These are phyloP conservation scores for Forsythia viridissima DNA, from an alignment of 257 asterid species.

Conservation along the genomic window DNA sequence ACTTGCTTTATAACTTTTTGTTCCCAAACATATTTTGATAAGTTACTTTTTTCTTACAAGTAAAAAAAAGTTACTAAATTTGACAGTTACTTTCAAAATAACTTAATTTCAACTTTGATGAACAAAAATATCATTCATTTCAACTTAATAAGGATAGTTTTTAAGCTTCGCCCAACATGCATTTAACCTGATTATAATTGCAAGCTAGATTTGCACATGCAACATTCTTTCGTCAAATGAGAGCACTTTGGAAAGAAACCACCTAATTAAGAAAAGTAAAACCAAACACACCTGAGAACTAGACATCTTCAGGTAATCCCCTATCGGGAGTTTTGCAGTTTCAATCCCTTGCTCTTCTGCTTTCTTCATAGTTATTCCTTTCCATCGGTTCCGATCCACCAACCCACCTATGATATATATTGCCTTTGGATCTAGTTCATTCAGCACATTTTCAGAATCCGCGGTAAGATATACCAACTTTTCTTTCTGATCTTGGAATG, in stretches of 20 bases:
- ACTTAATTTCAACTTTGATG: background rate
- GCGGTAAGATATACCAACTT: conserved; percentile 90
- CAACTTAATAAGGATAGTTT: background rate
- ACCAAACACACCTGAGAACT: conserved; percentile 78
- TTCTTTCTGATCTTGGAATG: conserved; percentile 70
- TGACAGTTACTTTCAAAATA: background rate
- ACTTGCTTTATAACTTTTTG: background rate
- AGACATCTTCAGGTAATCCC: conserved; percentile 83
- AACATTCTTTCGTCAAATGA: background rate
- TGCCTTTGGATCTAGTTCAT: conserved; percentile 78
- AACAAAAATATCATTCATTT: background rate
- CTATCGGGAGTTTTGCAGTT: conserved; percentile 95
- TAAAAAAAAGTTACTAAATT: too few species aligned
- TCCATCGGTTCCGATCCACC: conserved; percentile 97
- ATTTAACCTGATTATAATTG: background rate
- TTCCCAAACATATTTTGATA: background rate
- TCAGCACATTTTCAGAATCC: conserved; percentile 72
- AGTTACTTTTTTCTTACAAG: too few species aligned
- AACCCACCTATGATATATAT: conserved; percentile 89
- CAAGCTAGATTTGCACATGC: background rate
- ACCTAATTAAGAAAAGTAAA: conserved; percentile 4
- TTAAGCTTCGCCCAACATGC: background rate
- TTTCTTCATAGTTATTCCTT: conserved; percentile 90
- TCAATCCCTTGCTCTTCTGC: conserved; percentile 86
- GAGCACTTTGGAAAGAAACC: background rate